Evolutionary conservation across 371 early-diverging fungal genomes (phyloP), one percentile per base, ranked within the genome.

Genomic region (Mucor indicus): DNA sequence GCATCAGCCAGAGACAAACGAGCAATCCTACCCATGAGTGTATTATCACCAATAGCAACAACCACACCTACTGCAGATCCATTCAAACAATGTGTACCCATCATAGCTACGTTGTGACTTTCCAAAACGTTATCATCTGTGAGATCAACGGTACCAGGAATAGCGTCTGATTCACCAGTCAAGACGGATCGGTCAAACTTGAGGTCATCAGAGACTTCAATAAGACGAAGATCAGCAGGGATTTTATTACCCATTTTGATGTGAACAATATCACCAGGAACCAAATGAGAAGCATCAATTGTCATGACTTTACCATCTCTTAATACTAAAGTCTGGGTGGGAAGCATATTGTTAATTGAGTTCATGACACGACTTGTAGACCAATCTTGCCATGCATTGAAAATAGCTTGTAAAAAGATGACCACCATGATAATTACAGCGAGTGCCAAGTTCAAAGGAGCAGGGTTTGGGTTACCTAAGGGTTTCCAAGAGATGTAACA

Each of bases 381-480:
- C 72, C 81, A 87, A 56, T 90, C 88, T 61, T 88, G 85, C 74
- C 77, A 86, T 15, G 85, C 87, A 15, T 76, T 79, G 58, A 89
- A 86, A 27, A 69, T 41, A 1, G 85, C 80, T 57, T 83, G 84
- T 12, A 85, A 44, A 23, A 77, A 55, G 27, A 89, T 77, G 30
- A 87, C 85, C 38, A 85, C 57, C 19, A 87, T 59, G 7, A 73
- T 27, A 27, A 73, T 61, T 12, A 67, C 44, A 10, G 65, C 74
- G 1, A 73, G 36, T 2, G 65, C 69, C 33, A 73, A 24, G 29
- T 69, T 73, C 4, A 60, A 32, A 33, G 58, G 46, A 13, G 64
- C 46, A 22, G 74, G 70, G n/a, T 54, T 49, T 3, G 67, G 69
- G 1, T 62, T 52, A 16, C 74, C 74, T 2, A 73, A 44, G 7